Conservation (phyloP, 768 basidiomycete genomes). For the Daedaleopsis sinensis region DNA sequence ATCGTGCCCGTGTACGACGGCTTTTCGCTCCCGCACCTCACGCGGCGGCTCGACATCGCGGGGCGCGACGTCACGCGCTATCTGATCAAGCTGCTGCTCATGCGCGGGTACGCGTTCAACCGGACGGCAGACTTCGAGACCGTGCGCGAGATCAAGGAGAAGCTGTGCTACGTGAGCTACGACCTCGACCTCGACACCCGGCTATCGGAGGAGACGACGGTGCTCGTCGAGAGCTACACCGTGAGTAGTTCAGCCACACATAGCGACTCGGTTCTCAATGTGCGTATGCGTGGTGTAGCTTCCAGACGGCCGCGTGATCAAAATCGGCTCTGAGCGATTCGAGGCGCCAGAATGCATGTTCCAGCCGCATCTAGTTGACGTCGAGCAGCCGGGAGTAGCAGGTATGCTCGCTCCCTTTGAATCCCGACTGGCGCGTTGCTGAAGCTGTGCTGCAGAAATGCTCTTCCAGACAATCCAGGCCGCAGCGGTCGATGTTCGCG, state of each 20-base stretch:
- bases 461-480: slow-evolving; percentile 94
- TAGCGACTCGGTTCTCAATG: background rate
- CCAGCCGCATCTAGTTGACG: slow-evolving; percentile 96
- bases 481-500: slow-evolving; percentile 86
- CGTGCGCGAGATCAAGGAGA: slow-evolving; percentile 98
- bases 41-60: slow-evolving; percentile 93
- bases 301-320: slow-evolving; percentile 94
- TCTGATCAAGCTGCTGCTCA: slow-evolving; percentile 97
- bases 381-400: slow-evolving; percentile 96
- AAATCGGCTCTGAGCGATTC: slow-evolving; percentile 97
- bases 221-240: slow-evolving; percentile 94
- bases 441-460: slow-evolving; percentile 64
- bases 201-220: slow-evolving; percentile 94
- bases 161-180: slow-evolving; percentile 95
- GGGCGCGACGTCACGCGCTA: slow-evolving; percentile 98
- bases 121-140: slow-evolving; percentile 99
- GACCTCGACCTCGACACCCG: slow-evolving; percentile 95
- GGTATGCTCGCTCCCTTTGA: slow-evolving; percentile 45
- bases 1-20: slow-evolving; percentile 99
- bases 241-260: slow-evolving; percentile 45
- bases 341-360: slow-evolving; percentile 99
- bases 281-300: slow-evolving; percentile 49
- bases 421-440: background rate
- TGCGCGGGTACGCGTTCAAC: slow-evolving; percentile 99
- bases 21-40: slow-evolving; percentile 93